Base-by-base conservation (phyloP, 2,329 filamentous ascomycete species). In the Helotiales sp. region DNA sequence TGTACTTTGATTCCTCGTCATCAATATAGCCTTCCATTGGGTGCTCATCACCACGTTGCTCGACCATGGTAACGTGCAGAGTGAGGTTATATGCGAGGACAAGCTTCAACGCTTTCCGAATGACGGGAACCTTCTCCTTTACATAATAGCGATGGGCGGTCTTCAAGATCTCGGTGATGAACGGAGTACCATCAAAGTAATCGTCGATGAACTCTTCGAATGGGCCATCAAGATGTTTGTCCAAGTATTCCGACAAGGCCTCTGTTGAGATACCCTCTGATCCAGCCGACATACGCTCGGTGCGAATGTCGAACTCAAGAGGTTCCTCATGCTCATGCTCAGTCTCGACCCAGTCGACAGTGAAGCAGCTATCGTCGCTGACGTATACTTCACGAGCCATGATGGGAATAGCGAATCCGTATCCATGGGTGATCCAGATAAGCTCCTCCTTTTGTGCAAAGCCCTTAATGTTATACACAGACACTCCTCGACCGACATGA, bases 21-120 rank as follows among this genome's bases (percentile, higher is more conserved):
- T 93, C 86, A 63, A 98, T 93, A 77, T 90, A 88, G 63, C 93
- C 93, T 54, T 90, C 81, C 71, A 93, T 80, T 24, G 80, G 77
- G 62, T 91, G 85, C 70, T 96, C 91, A 13, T 91, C 87, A 19
- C 90, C 90, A 59, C 95, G 83, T 65, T 91, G 91, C 76, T 97
- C 91, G 25, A 97, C 88, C 84, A 97, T 89, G 63, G 93, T 97
- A 69, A 98, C 90, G 75, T 97, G 92, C 67, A 93, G 81, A 19
- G 93, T 98, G 56, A 98, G 81, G 76, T 96, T 97, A 82, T 98
- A 98, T 29, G 93, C 93, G 58, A 98, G 82, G 47, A 97, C 90
- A 53, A 97, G 85, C 80, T 97, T 97, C 67, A 98, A 81, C 1
- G 93, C 93, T 79, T 98, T 97, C 71, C 93, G 91, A 73, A 98